Evolutionary conservation across 2,329 filamentous ascomycete species (phyloP).

Genomic region (Phaeosphaeriaceae sp.): DNA sequence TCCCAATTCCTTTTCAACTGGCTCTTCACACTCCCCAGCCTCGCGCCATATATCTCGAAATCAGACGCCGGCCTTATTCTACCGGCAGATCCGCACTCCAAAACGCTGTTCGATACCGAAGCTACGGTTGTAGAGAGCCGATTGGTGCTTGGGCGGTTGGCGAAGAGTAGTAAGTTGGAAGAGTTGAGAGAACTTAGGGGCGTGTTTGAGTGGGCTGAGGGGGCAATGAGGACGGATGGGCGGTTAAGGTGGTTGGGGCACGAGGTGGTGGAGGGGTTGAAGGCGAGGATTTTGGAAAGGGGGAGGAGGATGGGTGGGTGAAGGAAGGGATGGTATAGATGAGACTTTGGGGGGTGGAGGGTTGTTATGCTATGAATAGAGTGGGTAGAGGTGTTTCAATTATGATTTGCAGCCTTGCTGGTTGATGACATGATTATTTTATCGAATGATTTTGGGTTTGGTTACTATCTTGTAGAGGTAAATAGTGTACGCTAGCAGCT

Average conservation of each 20-base stretch:
- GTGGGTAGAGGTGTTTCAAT: neutral
- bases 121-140: slow-evolving; percentile 73
- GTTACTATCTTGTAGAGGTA: too few species aligned
- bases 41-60: slow-evolving; percentile 54
- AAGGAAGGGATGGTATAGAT: neutral
- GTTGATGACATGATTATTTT: too few species aligned
- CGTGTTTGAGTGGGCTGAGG: slow-evolving; percentile 71
- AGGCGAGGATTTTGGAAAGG: slow-evolving; percentile 56
- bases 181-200: slow-evolving; percentile 66
- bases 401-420: neutral
- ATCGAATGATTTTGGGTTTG: too few species aligned
- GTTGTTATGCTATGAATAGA: too few species aligned
- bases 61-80: slow-evolving; percentile 64
- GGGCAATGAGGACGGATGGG: slow-evolving; percentile 39
- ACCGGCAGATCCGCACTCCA: slow-evolving; percentile 51
- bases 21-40: slow-evolving; percentile 69
- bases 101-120: slow-evolving; percentile 58
- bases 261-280: slow-evolving; percentile 63
- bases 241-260: slow-evolving; percentile 61
- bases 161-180: slow-evolving; percentile 54
- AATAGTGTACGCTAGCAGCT: too few species aligned
- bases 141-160: slow-evolving; percentile 63
- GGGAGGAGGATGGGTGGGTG: slow-evolving; percentile 28
- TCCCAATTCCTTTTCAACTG: slow-evolving; percentile 67
- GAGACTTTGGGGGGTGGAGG: too few species aligned